Conservation (phyloP, 2,329 filamentous ascomycete genomes). For the Penicillium vulpinum region DNA sequence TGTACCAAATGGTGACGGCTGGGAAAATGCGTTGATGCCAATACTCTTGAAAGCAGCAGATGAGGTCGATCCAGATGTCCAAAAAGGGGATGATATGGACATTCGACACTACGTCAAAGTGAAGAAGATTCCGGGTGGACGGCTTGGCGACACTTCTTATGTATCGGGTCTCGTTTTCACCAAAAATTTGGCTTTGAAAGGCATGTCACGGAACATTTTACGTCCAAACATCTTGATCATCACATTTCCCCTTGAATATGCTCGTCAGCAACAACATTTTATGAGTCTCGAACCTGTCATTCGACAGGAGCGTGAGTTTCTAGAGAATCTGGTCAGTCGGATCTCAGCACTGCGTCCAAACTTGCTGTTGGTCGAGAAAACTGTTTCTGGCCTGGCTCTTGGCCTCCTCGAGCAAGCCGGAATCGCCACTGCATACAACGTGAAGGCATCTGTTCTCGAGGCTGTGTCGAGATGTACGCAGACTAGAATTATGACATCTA, state of each 20-base stretch:
- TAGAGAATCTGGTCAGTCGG: slow-evolving; percentile 85
- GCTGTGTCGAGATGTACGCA: slow-evolving; percentile 91
- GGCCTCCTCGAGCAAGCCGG: slow-evolving; percentile 84
- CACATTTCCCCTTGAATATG: slow-evolving; percentile 94
- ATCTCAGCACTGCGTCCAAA: slow-evolving; percentile 85
- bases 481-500: slow-evolving; percentile 87
- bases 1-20: slow-evolving; percentile 71
- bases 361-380: slow-evolving; percentile 85
- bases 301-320: slow-evolving; percentile 90
- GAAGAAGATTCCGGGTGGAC: slow-evolving; percentile 91
- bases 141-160: slow-evolving; percentile 89
- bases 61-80: slow-evolving; percentile 90
- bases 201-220: slow-evolving; percentile 83
- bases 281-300: slow-evolving; percentile 98
- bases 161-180: slow-evolving; percentile 96
- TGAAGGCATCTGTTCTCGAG: slow-evolving; percentile 93
- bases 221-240: slow-evolving; percentile 88
- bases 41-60: slow-evolving; percentile 89
- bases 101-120: slow-evolving; percentile 96
- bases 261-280: slow-evolving; percentile 88
- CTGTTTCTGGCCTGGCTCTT: slow-evolving; percentile 86
- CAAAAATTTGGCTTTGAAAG: slow-evolving; percentile 94
- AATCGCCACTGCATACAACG: slow-evolving; percentile 93
- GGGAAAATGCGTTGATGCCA: slow-evolving; percentile 87
- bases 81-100: slow-evolving; percentile 90